phyloP scores from a whole-genome alignment of 1,284 basidiomycete genomes.

The Rhodotorula mucilaginosa region DNA sequence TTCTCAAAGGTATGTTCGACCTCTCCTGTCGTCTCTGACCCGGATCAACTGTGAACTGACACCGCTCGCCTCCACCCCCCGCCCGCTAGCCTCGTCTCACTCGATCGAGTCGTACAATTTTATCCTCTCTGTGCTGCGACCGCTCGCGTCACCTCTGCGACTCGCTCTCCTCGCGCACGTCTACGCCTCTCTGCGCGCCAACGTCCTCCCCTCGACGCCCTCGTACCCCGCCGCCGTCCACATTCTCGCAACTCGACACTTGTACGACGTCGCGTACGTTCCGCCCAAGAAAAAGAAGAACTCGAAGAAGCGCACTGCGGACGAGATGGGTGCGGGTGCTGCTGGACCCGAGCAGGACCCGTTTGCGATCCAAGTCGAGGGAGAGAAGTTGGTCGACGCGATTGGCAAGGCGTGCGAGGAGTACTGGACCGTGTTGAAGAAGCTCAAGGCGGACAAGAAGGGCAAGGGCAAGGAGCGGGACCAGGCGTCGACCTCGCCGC shows the following conservation, averaged over 20 bases:
- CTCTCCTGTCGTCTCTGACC: background rate
- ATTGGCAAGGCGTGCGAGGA: constrained; percentile 32
- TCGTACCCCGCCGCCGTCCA: constrained; percentile 29
- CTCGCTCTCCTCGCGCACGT: constrained; percentile 35
- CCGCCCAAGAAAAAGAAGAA: constrained; percentile 21
- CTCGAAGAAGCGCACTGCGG: constrained; percentile 23
- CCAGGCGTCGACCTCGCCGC: background rate
- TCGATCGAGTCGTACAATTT: constrained; percentile 29
- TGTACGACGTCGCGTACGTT: constrained; percentile 38
- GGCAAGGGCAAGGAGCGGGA: constrained; percentile 28
- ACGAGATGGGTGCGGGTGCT: constrained; percentile 11
- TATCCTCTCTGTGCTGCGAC: constrained; percentile 34
- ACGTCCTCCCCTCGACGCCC: constrained; percentile 7
- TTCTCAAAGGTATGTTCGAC: constrained; percentile 35
- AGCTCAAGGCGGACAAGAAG: constrained; percentile 17
- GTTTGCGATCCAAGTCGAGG: constrained; percentile 23
- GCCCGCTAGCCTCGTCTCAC: constrained; percentile 23
- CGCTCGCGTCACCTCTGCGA: constrained; percentile 41
- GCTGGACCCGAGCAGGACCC: constrained; percentile 13
- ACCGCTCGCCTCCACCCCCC: too few relatives aligned
- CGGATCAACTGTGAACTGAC: too few relatives aligned
- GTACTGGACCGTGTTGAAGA: constrained; percentile 34
- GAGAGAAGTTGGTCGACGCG: constrained; percentile 40
- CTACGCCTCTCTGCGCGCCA: constrained; percentile 29
- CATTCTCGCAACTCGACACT: constrained; percentile 30